Conservation (phyloP, 2,329 filamentous ascomycete genomes). For the Scedosporium aurantiacum region DNA sequence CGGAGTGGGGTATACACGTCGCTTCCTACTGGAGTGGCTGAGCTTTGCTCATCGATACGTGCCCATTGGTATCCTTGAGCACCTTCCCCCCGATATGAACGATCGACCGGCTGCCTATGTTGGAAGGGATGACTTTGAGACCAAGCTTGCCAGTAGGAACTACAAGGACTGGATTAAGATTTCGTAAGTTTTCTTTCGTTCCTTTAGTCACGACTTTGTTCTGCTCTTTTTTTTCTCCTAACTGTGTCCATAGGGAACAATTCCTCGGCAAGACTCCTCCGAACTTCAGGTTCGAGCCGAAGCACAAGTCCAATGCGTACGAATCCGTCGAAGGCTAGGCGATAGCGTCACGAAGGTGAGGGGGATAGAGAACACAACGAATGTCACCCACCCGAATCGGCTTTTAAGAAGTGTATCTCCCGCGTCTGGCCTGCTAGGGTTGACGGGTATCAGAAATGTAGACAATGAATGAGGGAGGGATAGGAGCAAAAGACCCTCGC, state of each 20-base stretch:
- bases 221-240: constrained; percentile 7
- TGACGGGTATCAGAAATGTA: neutral
- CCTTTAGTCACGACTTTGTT: neutral
- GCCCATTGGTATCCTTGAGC: constrained; percentile 76
- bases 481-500: neutral
- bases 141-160: constrained; percentile 78
- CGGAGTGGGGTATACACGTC: constrained; percentile 78
- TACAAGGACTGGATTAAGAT: constrained; percentile 99
- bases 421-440: neutral
- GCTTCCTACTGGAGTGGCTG: constrained; percentile 91
- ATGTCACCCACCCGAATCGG: neutral
- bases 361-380: neutral
- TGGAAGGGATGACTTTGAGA: constrained; percentile 85
- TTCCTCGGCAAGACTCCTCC: constrained; percentile 85
- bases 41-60: constrained; percentile 91
- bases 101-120: constrained; percentile 77
- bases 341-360: neutral
- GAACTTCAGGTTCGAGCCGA: constrained; percentile 88
- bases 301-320: constrained; percentile 92
- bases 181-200: constrained; percentile 49
- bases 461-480: neutral
- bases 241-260: constrained; percentile 62
- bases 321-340: constrained; percentile 55
- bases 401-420: no score
- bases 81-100: constrained; percentile 78